Evolutionary conservation across 2,329 filamentous ascomycete species (phyloP), one percentile per base, ranked within the genome.

Genomic region (Alternaria postmessia): DNA sequence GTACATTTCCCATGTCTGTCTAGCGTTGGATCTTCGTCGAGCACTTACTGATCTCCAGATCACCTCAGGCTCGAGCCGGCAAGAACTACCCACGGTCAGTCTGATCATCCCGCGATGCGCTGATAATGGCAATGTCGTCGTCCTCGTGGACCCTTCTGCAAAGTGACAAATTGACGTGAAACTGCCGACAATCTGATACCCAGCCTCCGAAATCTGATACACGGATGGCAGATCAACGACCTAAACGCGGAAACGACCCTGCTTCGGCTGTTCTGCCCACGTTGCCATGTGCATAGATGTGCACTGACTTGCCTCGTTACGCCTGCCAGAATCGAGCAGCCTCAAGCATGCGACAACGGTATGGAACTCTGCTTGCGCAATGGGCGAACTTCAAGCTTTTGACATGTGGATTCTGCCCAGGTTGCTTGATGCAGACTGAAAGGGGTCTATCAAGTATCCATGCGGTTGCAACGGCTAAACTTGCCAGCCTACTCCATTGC

Each of bases 141-240:
- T 61, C 28, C 9, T 30, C 22, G 28, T 49, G 65, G 59, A 62
- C 54, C 30, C 61, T 59, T 62, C 49, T 66, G 61, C 65, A 67
- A 66, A 67, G 66, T 68, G 65, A 68, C 67, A 60, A 69, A 68
- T 71, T 47, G 62, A 73, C 63, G 57, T 76, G 75, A 77, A 78
- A 78, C 75, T 73, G 58, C 67, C 67, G 72, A 61, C 54, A 65
- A 34, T 66, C 68, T 77, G 75, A 76, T 70, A 78, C 75, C 46
- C 16, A 61, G 59, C 62, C 51, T 62, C 60, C 58, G 30, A 62
- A 65, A 68, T 75, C 73, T 76, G 73, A 76, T 62, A 72, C 74
- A 70, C 61, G 64, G 64, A 68, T 66, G 69, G 73, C 57, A 69
- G 73, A 77, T 74, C 72, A 61, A 47, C 57, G 12, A 34, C 32